Conservation (phyloP, 257 asterid genomes). For the Nicotiana paniculata region DNA sequence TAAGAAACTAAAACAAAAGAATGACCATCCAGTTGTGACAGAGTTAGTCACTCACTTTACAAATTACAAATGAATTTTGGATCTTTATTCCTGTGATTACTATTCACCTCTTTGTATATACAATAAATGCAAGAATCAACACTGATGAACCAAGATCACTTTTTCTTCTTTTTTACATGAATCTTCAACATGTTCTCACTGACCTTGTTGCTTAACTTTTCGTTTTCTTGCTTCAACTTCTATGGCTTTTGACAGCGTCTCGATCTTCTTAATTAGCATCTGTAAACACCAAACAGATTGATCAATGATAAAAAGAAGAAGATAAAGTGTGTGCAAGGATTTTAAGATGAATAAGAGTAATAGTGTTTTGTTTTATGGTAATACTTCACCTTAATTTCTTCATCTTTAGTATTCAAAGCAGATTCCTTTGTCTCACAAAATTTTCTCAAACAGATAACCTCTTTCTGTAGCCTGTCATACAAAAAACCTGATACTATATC, state of each 20-base stretch:
- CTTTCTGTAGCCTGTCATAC: conserved; percentile 86
- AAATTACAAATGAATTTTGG: not conserved
- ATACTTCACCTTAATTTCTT: conserved; percentile 56
- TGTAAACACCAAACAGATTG: conserved; percentile 20
- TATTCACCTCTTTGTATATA: not conserved
- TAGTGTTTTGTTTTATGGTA: not conserved
- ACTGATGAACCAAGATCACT: not conserved
- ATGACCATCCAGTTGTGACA: not conserved
- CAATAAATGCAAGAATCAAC: not conserved
- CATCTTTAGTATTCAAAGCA: conserved; percentile 56
- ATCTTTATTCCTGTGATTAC: not conserved
- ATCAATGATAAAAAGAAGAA: not conserved
- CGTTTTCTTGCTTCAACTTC: conserved; percentile 57
- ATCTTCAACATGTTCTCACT: conserved; percentile 19
- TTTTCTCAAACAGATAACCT: conserved; percentile 67
- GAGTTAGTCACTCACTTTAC: not conserved
- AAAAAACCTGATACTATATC: conserved; percentile 76
- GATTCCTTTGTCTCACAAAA: conserved; percentile 44
- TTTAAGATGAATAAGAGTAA: not conserved
- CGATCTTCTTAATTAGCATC: conserved; percentile 65
- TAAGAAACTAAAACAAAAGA: conserved; percentile 8
- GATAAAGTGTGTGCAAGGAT: not conserved
- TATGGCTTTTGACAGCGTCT: conserved; percentile 53
- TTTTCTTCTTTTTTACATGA: not conserved
- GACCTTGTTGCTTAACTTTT: conserved; percentile 59